phyloP scores from a whole-genome alignment of 139 green algal species.

The Tetraselmis chui region DNA sequence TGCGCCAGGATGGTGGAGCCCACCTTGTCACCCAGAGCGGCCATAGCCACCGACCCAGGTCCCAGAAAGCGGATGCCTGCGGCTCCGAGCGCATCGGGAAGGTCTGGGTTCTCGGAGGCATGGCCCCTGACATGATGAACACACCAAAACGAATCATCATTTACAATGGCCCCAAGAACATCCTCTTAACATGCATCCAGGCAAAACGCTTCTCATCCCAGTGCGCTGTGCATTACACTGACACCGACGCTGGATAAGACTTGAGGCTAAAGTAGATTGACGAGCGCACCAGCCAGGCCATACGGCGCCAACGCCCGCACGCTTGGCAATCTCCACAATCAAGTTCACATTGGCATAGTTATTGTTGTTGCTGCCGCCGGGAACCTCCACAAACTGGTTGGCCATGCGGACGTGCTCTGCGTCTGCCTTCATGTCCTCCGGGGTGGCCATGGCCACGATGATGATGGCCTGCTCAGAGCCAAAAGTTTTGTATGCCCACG shows the following conservation, averaged over 20 bases:
- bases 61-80: slow-evolving; percentile 85
- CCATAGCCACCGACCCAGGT: slow-evolving; percentile 73
- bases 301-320: slow-evolving; percentile 85
- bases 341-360: slow-evolving; percentile 98
- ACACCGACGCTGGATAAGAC: no score
- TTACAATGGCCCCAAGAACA: no score
- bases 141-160: no score
- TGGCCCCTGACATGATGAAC: slow-evolving; percentile 71
- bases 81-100: slow-evolving; percentile 66
- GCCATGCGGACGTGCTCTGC: slow-evolving; percentile 94
- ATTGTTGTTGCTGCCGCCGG: slow-evolving; percentile 94
- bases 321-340: slow-evolving; percentile 75
- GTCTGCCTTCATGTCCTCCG: slow-evolving; percentile 88
- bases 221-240: no score
- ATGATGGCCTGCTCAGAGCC: slow-evolving; percentile 56
- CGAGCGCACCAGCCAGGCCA: slow-evolving; percentile 89
- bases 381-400: slow-evolving; percentile 97
- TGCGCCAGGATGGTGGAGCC: slow-evolving; percentile 93
- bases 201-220: no score
- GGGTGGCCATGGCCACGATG: slow-evolving; percentile 91
- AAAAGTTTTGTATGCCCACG: slow-evolving; percentile 74
- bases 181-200: no score
- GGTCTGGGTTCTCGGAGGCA: slow-evolving; percentile 90
- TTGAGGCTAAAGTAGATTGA: neutral
- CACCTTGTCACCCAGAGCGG: slow-evolving; percentile 94